phyloP scores from a whole-genome alignment of 352 stramenopile species.

The Albugo laibachii region DNA sequence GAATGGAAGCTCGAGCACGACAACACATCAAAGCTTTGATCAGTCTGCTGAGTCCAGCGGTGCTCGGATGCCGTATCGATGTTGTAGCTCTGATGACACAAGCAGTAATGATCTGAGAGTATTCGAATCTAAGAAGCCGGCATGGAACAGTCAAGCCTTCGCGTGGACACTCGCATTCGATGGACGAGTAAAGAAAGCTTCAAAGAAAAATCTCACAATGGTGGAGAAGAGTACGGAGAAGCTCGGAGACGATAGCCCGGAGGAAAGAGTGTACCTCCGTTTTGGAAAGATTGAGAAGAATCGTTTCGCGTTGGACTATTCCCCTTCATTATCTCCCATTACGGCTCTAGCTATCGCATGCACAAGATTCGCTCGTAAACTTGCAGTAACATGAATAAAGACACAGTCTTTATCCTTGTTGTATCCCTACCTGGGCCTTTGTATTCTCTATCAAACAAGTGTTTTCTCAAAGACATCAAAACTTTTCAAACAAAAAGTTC shows the following conservation, averaged over 20 bases:
- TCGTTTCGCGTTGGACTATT: slow-evolving; percentile 65
- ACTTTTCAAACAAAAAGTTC: no score
- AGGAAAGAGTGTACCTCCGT: slow-evolving; percentile 26
- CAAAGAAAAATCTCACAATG: slow-evolving; percentile 85
- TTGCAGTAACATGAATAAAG: slow-evolving; percentile 44
- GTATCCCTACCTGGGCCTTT: no score
- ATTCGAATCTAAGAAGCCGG: slow-evolving; percentile 66
- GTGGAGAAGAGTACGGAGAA: slow-evolving; percentile 14
- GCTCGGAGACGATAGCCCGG: slow-evolving; percentile 11
- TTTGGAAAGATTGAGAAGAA: slow-evolving; percentile 74
- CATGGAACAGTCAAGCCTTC: slow-evolving; percentile 62
- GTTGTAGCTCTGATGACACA: slow-evolving; percentile 51
- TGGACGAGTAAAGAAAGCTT: slow-evolving; percentile 72
- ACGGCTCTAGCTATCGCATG: slow-evolving; percentile 62
- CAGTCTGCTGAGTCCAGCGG: slow-evolving; percentile 10
- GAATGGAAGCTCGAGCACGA: neutral
- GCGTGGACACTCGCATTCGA: slow-evolving; percentile 83
- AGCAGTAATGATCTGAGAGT: slow-evolving; percentile 42
- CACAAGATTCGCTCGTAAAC: slow-evolving; percentile 74
- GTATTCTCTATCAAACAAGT: no score
- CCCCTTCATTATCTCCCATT: slow-evolving; percentile 44
- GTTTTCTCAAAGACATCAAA: no score
- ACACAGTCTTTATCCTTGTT: neutral
- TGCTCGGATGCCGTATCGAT: slow-evolving; percentile 16
- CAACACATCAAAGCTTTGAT: neutral